Evolutionary conservation across 2,329 filamentous ascomycete species (phyloP).

Genomic region (Pseudocercospora crystallina): DNA sequence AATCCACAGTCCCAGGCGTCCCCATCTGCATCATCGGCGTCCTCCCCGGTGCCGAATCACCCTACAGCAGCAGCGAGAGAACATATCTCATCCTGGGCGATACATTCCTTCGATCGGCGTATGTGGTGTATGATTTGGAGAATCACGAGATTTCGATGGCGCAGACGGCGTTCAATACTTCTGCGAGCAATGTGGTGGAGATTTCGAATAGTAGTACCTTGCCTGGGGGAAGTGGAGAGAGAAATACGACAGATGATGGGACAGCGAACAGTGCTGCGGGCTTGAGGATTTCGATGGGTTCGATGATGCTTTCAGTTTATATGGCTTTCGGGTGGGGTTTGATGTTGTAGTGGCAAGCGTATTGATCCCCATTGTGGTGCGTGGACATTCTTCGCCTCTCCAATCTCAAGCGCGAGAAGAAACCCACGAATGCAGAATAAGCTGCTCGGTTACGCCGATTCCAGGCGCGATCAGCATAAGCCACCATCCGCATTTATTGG

Average conservation of each 20-base stretch:
- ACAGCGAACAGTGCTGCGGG: too few relatives aligned
- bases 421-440: too few relatives aligned
- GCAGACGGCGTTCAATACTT: slow-evolving; percentile 60
- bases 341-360: too few relatives aligned
- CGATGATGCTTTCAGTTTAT: too few relatives aligned
- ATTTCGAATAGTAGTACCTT: slow-evolving; percentile 41
- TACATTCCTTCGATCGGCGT: slow-evolving; percentile 63
- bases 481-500: too few relatives aligned
- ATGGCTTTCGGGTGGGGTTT: too few relatives aligned
- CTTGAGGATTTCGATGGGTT: too few relatives aligned
- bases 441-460: too few relatives aligned
- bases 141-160: slow-evolving; percentile 63
- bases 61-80: slow-evolving; percentile 49
- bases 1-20: background rate
- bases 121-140: slow-evolving; percentile 61
- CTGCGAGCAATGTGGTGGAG: slow-evolving; percentile 52
- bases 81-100: slow-evolving; percentile 56
- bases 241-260: background rate
- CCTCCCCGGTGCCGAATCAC: slow-evolving; percentile 42
- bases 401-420: too few relatives aligned
- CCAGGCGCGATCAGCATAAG: too few relatives aligned
- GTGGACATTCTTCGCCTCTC: too few relatives aligned
- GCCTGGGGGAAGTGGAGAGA: slow-evolving; percentile 5
- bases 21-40: slow-evolving; percentile 11
- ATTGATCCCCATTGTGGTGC: too few relatives aligned